Conservation (phyloP, 345 rosid genomes). For the Hypericum perforatum region DNA sequence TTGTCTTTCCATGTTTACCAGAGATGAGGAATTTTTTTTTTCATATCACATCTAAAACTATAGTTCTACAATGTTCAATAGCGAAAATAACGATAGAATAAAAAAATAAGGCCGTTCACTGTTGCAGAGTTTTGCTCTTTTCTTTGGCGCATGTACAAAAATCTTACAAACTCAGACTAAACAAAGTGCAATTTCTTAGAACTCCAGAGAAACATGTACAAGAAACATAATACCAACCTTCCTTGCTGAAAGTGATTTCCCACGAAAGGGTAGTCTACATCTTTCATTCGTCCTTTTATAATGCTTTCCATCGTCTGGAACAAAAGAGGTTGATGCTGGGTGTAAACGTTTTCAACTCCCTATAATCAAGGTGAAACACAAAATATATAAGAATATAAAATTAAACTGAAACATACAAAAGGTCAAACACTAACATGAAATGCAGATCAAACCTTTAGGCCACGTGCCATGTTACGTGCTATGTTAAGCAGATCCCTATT, state of each 20-base stretch:
- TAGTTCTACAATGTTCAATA: too few species aligned
- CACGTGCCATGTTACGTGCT: slow-evolving; percentile 99
- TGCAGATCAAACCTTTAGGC: slow-evolving; percentile 64
- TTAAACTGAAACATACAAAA: slow-evolving; percentile 2
- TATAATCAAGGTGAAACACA: slow-evolving; percentile 13
- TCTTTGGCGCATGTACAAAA: too few species aligned
- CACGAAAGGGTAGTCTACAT: slow-evolving; percentile 87
- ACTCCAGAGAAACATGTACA: too few species aligned
- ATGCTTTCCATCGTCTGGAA: slow-evolving; percentile 95
- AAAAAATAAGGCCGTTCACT: too few species aligned
- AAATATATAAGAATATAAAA: neutral
- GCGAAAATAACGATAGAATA: too few species aligned
- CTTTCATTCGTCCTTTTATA: slow-evolving; percentile 77
- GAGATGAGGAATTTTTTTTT: too few species aligned
- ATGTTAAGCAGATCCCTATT: slow-evolving; percentile 88
- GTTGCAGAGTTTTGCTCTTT: too few species aligned
- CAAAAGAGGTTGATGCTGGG: slow-evolving; percentile 95
- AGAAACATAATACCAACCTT: slow-evolving; percentile 39
- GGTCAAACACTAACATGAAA: neutral
- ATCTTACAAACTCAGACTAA: too few species aligned
- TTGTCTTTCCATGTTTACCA: too few species aligned
- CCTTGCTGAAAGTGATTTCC: slow-evolving; percentile 96
- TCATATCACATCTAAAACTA: too few species aligned
- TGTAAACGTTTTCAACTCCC: slow-evolving; percentile 98
- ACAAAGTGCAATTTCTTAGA: too few species aligned